Percentiles rank a stretch among this genome's conserved stretches.
These are phyloP conservation scores for Wickerhamomyces xylosicus DNA, from an alignment of 805 yeast genomes.

Conservation along the genomic window DNA sequence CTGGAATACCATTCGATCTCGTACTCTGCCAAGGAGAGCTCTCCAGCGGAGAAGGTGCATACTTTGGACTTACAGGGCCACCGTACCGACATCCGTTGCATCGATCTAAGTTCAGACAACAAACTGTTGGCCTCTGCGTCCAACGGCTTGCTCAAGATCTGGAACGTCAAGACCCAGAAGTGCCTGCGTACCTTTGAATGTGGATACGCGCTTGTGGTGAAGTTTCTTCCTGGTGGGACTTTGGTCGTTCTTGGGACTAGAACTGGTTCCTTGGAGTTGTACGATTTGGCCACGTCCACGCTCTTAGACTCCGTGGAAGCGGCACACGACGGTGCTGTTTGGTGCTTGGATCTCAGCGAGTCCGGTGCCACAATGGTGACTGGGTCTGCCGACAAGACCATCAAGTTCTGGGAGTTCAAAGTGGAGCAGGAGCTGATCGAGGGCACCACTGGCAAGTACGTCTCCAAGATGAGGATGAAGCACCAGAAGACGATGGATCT, in stretches of 20 bases:
- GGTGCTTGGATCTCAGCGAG: constrained; percentile 81
- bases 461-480: constrained; percentile 46
- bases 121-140: constrained; percentile 81
- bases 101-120: constrained; percentile 75
- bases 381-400: constrained; percentile 88
- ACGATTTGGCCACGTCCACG: constrained; percentile 78
- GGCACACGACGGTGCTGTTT: constrained; percentile 80
- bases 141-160: constrained; percentile 78
- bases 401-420: constrained; percentile 82
- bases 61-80: constrained; percentile 76
- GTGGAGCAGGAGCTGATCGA: constrained; percentile 60
- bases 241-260: constrained; percentile 83
- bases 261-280: constrained; percentile 73
- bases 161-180: constrained; percentile 67
- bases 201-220: constrained; percentile 75
- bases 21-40: constrained; percentile 43
- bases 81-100: constrained; percentile 77
- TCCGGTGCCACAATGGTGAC: constrained; percentile 82
- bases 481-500: constrained; percentile 80
- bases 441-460: constrained; percentile 42
- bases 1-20: constrained; percentile 62
- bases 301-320: constrained; percentile 57
- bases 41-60: constrained; percentile 36
- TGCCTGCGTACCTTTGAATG: constrained; percentile 83
- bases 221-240: constrained; percentile 87